These are phyloP conservation scores for Suillus weaverae DNA, from an alignment of 768 basidiomycete species.

Conservation along the genomic window DNA sequence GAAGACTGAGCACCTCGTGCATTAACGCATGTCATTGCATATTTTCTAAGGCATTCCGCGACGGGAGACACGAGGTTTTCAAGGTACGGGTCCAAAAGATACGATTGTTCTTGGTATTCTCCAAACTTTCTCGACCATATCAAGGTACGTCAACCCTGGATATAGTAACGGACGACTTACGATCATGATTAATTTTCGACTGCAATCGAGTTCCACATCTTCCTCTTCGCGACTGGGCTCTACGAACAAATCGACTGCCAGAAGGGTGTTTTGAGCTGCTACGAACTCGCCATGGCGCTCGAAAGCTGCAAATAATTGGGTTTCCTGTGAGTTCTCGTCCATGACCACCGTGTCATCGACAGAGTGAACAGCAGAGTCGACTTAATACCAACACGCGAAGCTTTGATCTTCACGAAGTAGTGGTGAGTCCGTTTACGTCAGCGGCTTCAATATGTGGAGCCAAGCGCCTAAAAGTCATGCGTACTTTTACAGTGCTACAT, in stretches of 20 bases:
- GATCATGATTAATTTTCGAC: constrained; percentile 47
- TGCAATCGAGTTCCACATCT: constrained; percentile 39
- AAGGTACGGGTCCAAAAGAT: constrained; percentile 87
- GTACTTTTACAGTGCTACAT: not conserved
- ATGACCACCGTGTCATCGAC: constrained; percentile 20
- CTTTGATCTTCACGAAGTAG: not conserved
- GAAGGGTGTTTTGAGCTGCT: constrained; percentile 49
- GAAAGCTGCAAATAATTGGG: constrained; percentile 53
- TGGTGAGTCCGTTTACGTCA: not conserved
- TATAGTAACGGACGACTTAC: constrained; percentile 43
- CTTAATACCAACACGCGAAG: constrained; percentile 24
- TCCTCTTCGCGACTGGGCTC: constrained; percentile 46
- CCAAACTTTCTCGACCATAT: constrained; percentile 54
- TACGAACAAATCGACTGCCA: constrained; percentile 45
- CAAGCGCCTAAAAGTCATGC: not conserved
- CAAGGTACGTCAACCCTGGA: constrained; percentile 3
- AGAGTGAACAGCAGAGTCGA: not conserved
- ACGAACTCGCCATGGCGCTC: constrained; percentile 63
- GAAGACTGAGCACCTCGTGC: constrained; percentile 28
- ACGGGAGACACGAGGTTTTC: constrained; percentile 77
- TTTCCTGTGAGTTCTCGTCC: constrained; percentile 45
- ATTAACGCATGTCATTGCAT: constrained; percentile 45
- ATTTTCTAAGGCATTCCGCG: constrained; percentile 59
- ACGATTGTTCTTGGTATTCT: constrained; percentile 91
- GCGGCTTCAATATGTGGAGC: not conserved